Evolutionary conservation across 2,329 filamentous ascomycete genomes (phyloP).

Genomic region (Daldinia eschscholtzii): DNA sequence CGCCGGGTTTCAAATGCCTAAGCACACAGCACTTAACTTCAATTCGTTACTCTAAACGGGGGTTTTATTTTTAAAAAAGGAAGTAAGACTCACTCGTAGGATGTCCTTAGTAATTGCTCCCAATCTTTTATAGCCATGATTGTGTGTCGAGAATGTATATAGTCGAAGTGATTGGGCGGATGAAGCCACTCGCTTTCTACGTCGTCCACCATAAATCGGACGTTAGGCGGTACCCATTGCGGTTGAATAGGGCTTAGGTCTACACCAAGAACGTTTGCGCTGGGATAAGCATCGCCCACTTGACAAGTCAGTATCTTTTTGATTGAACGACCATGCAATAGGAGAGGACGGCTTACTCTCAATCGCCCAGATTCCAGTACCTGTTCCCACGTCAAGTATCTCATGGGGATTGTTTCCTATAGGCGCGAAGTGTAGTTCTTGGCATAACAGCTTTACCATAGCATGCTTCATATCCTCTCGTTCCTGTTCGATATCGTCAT

Average conservation of each 20-base stretch:
- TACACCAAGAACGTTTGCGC: conserved; percentile 56
- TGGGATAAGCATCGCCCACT: conserved; percentile 57
- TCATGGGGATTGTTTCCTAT: conserved; percentile 40
- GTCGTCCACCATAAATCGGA: conserved; percentile 65
- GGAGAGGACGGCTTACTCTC: conserved; percentile 42
- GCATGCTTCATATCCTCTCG: conserved; percentile 54
- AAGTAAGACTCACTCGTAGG: conserved; percentile 59
- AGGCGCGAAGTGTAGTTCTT: conserved; percentile 47
- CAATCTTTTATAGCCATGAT: conserved; percentile 69
- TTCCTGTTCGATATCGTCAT: conserved; percentile 61
- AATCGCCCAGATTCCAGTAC: conserved; percentile 54
- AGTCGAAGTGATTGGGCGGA: conserved; percentile 68
- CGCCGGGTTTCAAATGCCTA: conserved; percentile 66
- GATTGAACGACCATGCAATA: neutral
- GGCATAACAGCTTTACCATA: conserved; percentile 48
- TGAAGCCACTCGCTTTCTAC: conserved; percentile 69
- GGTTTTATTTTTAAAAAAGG: neutral
- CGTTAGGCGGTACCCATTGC: conserved; percentile 57
- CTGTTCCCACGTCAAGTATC: conserved; percentile 53
- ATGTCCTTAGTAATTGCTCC: conserved; percentile 61
- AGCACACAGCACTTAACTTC: conserved; percentile 25
- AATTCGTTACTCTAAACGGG: neutral
- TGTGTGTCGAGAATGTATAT: conserved; percentile 70
- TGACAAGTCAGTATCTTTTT: conserved; percentile 10
- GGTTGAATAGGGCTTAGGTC: conserved; percentile 58